A percentile compares a stretch with the other conserved stretches of the same genome.
phyloP scores from a whole-genome alignment of 306 rosid genomes.

The Cajanus cajan region DNA sequence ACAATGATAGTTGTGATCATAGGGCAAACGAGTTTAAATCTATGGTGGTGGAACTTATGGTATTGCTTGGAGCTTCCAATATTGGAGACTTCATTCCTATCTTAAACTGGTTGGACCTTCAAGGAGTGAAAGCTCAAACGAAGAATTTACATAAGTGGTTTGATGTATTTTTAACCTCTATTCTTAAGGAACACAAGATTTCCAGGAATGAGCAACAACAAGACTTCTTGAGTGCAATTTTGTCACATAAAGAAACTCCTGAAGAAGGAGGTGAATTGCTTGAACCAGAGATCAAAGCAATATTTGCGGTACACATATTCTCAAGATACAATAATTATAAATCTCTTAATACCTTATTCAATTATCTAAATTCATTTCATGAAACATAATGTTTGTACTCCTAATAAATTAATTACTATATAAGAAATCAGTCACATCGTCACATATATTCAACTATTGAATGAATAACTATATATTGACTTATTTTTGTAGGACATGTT shows the following conservation, averaged over 20 bases:
- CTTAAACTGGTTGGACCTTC: background rate
- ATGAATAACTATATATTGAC: background rate
- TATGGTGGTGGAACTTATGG: background rate
- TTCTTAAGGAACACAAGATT: background rate
- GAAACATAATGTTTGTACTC: background rate
- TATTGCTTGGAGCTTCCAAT: background rate
- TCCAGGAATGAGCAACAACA: slow-evolving; percentile 15
- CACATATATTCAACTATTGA: background rate
- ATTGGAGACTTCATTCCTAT: background rate
- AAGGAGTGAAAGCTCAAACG: background rate
- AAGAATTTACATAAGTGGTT: background rate
- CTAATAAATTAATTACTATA: background rate
- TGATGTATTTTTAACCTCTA: background rate
- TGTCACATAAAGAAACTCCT: slow-evolving; percentile 39
- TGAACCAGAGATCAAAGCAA: background rate
- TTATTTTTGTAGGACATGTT: slow-evolving; percentile 22
- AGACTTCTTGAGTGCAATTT: slow-evolving; percentile 51
- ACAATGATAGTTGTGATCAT: background rate
- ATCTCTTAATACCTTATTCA: background rate
- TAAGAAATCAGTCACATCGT: background rate
- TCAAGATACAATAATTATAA: background rate
- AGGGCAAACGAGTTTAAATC: background rate
- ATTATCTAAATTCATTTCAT: background rate
- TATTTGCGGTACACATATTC: slow-evolving; percentile 31
- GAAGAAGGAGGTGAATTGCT: slow-evolving; percentile 42